Evolutionary conservation across 306 rosid genomes (phyloP).

Genomic region (Dryas alaskensis): DNA sequence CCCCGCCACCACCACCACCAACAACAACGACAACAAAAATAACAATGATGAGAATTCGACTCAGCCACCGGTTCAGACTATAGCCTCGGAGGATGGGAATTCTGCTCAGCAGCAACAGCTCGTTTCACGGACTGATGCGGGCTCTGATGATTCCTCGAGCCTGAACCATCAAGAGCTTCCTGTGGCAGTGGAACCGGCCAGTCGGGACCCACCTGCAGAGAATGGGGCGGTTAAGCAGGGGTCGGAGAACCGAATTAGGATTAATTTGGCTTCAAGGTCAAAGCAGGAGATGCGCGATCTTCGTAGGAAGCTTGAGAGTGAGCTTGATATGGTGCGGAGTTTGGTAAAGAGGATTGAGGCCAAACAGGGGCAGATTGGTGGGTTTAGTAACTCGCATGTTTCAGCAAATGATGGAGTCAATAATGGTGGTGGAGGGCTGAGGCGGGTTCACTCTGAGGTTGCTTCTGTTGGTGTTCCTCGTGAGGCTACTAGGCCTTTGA

Average conservation of each 20-base stretch:
- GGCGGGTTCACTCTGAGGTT: constrained; percentile 66
- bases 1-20: background rate
- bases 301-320: constrained; percentile 60
- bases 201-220: constrained; percentile 35
- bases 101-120: constrained; percentile 33
- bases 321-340: constrained; percentile 61
- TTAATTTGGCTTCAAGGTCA: constrained; percentile 42
- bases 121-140: constrained; percentile 32
- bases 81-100: constrained; percentile 38
- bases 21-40: constrained; percentile 2
- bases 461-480: constrained; percentile 56
- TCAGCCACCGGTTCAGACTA: constrained; percentile 10
- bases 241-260: constrained; percentile 38
- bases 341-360: constrained; percentile 73
- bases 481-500: constrained; percentile 58
- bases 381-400: constrained; percentile 35
- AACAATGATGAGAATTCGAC: constrained; percentile 20
- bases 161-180: constrained; percentile 34
- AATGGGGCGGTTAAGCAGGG: constrained; percentile 39
- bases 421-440: constrained; percentile 44
- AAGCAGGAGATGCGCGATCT: constrained; percentile 61
- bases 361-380: constrained; percentile 64
- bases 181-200: constrained; percentile 28
- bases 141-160: constrained; percentile 45
- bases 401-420: constrained; percentile 32